phyloP scores from a whole-genome alignment of 768 basidiomycete genomes.

The Termitomyces bulborhizus region DNA sequence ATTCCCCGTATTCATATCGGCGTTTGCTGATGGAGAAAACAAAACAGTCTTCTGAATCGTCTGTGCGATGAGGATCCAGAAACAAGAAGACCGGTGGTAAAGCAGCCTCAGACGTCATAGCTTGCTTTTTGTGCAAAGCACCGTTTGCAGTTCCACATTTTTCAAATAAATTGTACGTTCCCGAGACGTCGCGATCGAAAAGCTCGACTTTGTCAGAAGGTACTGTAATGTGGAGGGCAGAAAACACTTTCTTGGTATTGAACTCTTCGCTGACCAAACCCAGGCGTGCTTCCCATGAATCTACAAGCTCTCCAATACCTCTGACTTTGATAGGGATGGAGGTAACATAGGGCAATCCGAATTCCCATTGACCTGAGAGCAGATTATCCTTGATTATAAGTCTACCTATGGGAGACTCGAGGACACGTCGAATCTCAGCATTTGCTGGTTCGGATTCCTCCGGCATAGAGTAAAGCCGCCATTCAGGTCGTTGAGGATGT shows the following conservation, averaged over 20 bases:
- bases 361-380: slow-evolving; percentile 72
- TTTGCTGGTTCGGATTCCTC: slow-evolving; percentile 66
- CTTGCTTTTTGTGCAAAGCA: slow-evolving; percentile 66
- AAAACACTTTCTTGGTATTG: slow-evolving; percentile 61
- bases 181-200: slow-evolving; percentile 79
- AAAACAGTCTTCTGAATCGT: slow-evolving; percentile 71
- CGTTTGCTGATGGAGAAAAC: slow-evolving; percentile 78
- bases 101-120: slow-evolving; percentile 32
- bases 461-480: slow-evolving; percentile 78
- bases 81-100: slow-evolving; percentile 72
- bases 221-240: slow-evolving; percentile 59
- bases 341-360: slow-evolving; percentile 62
- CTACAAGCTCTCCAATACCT: slow-evolving; percentile 63
- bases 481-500: slow-evolving; percentile 73
- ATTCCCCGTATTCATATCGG: slow-evolving; percentile 77
- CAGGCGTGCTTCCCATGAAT: slow-evolving; percentile 80
- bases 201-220: slow-evolving; percentile 33
- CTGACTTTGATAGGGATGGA: slow-evolving; percentile 56
- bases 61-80: slow-evolving; percentile 82
- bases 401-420: slow-evolving; percentile 75
- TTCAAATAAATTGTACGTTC: slow-evolving; percentile 70
- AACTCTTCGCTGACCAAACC: slow-evolving; percentile 64
- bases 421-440: slow-evolving; percentile 66
- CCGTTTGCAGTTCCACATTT: slow-evolving; percentile 87
- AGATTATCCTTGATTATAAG: slow-evolving; percentile 50